phyloP scores from a whole-genome alignment of 768 basidiomycete genomes.

The Mycena epipterygia region DNA sequence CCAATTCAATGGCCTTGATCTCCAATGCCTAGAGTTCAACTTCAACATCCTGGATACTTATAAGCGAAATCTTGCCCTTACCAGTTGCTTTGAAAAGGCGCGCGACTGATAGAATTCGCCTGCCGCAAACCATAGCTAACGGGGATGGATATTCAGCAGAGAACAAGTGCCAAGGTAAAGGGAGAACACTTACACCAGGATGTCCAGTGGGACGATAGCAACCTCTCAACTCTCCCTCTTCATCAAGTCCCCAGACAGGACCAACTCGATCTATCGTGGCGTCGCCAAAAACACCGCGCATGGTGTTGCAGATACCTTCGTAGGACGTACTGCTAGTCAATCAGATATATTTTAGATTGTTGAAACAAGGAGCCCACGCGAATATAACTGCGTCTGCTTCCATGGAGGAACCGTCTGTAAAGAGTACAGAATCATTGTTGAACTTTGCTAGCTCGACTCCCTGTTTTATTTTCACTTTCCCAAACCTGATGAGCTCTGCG shows the following conservation, averaged over 20 bases:
- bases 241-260: constrained; percentile 55
- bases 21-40: constrained; percentile 44
- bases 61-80: constrained; percentile 32
- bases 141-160: background rate
- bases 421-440: constrained; percentile 48
- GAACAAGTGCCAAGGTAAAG: background rate
- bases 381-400: constrained; percentile 62
- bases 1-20: constrained; percentile 48
- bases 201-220: constrained; percentile 57
- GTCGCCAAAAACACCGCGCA: constrained; percentile 51
- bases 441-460: constrained; percentile 58
- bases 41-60: background rate
- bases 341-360: background rate
- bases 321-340: constrained; percentile 48
- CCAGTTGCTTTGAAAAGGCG: constrained; percentile 53
- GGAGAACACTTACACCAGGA: constrained; percentile 49
- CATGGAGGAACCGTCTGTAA: constrained; percentile 55
- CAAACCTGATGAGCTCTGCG: constrained; percentile 61
- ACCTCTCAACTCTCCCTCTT: constrained; percentile 55
- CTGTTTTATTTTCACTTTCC: constrained; percentile 72
- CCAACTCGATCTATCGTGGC: constrained; percentile 47
- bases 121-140: constrained; percentile 56
- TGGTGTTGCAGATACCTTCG: constrained; percentile 44
- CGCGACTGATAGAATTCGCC: constrained; percentile 52
- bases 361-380: constrained; percentile 44